Conservation (phyloP, 352 stramenopile species). For the Phytophthora boehmeriae region DNA sequence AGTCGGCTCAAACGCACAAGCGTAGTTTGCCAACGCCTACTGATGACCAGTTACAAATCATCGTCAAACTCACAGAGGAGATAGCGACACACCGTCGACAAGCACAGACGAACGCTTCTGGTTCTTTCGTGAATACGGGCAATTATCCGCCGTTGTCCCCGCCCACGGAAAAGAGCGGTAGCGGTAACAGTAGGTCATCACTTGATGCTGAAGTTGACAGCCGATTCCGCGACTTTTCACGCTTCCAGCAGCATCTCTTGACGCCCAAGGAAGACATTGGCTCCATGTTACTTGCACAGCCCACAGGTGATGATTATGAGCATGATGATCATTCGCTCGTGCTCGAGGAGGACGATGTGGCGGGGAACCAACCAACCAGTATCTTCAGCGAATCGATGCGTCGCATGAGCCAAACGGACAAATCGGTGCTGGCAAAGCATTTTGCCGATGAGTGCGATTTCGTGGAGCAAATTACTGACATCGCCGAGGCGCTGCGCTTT, state of each 20-base stretch:
- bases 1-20: slow-evolving; percentile 43
- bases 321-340: slow-evolving; percentile 46
- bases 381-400: slow-evolving; percentile 73
- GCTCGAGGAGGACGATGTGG: slow-evolving; percentile 75
- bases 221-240: slow-evolving; percentile 84
- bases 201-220: slow-evolving; percentile 57
- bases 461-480: slow-evolving; percentile 89
- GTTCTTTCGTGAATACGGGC: slow-evolving; percentile 30
- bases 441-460: slow-evolving; percentile 90
- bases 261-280: slow-evolving; percentile 73
- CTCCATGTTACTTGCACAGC: slow-evolving; percentile 47
- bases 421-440: slow-evolving; percentile 81
- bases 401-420: slow-evolving; percentile 82
- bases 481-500: slow-evolving; percentile 83
- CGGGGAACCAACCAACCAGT: slow-evolving; percentile 69
- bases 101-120: slow-evolving; percentile 39
- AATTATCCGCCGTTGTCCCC: slow-evolving; percentile 49
- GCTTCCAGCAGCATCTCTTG: slow-evolving; percentile 87
- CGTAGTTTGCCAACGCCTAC: slow-evolving; percentile 79
- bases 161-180: slow-evolving; percentile 26
- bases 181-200: slow-evolving; percentile 22
- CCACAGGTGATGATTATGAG: slow-evolving; percentile 43
- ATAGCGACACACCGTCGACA: slow-evolving; percentile 69
- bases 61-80: slow-evolving; percentile 79
- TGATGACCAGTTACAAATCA: slow-evolving; percentile 85